Evolutionary conservation across 177 flowering plant genomes (phyloP).

Genomic region (Telopea speciosissima): DNA sequence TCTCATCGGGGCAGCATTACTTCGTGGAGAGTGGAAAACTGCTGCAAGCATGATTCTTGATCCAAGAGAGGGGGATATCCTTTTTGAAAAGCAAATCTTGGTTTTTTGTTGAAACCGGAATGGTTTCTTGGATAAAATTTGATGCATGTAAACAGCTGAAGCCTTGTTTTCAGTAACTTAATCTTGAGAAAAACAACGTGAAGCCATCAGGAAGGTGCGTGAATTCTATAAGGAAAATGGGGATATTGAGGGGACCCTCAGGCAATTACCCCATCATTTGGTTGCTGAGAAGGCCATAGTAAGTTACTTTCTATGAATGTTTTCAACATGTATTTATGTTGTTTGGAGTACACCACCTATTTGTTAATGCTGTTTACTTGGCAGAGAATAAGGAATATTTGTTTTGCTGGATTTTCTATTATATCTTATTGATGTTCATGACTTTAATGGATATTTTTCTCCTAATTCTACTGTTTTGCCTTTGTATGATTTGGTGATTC

Average conservation of each 20-base stretch:
- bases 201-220: conserved; percentile 46
- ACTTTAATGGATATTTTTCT: too few relatives aligned
- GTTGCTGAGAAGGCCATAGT: conserved; percentile 92
- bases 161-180: conserved; percentile 38
- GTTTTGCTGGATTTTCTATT: too few relatives aligned
- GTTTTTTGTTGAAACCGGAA: background rate
- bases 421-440: too few relatives aligned
- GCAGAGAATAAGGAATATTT: too few relatives aligned
- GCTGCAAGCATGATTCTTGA: conserved; percentile 79
- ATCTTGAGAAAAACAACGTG: conserved; percentile 50
- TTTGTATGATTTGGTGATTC: too few relatives aligned
- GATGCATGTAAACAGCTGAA: background rate
- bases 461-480: too few relatives aligned
- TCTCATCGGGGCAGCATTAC: conserved; percentile 74
- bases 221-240: conserved; percentile 73
- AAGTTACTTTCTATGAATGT: conserved; percentile 24
- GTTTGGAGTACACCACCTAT: background rate
- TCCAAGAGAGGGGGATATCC: conserved; percentile 99
- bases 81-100: conserved; percentile 20
- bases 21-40: conserved; percentile 90
- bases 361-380: background rate
- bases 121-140: background rate
- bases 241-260: conserved; percentile 77
- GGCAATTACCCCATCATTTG: conserved; percentile 65
- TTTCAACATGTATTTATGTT: background rate